Base-by-base conservation (phyloP, 73 alveolate species). In the Paramecium sexaurelia region DNA sequence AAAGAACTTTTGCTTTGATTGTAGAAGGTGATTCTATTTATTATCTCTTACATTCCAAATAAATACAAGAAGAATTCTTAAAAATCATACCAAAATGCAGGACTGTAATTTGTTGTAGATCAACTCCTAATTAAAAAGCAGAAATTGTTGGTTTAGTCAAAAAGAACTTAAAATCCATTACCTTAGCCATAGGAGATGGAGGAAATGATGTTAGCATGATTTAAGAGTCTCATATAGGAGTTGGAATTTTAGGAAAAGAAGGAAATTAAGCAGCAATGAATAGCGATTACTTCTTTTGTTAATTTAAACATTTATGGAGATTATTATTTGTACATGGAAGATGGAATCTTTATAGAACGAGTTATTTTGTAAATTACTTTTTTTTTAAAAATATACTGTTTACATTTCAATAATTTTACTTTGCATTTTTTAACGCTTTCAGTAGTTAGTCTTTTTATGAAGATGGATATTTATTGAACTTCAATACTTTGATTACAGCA, bases 121-220 rank as follows among this genome's bases (percentile, higher is more conserved):
- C 98, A 6, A 93, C 98, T 7, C 99, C 99, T 19, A 92, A 95
- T 24, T 96, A 98, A 73, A 98, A 98, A 85, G 96, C 98, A 82
- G 98, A 97, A 84, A 98, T 98, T 13, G 99, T 98, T 27, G 75
- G 96, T 84, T 85, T 95, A 17, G 95, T 98, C 67, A 98, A 98
- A 92, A 92, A 83, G 19, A 96, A 95, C 75, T 85, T 89, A 27
- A 61, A 71, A 33, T 92, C 94, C 40, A 92, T 95, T 8, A 97
- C 99, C 32, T 92, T 97, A 36, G 98, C 99, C 20, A 97, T 98
- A 20, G 99, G 99, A 10, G 99, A 98, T 87, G 99, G 99, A 57
- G 99, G 99, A 22, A 98, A 98, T 93, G 99, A 98, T 89, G 99
- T 98, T n/a, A 94, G 97, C 20, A 98, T 98, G 99, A 98, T 98